Evolutionary conservation across 257 asterid genomes (phyloP), one percentile per base, ranked within the genome.

Genomic region (Solanum gandarillasii): DNA sequence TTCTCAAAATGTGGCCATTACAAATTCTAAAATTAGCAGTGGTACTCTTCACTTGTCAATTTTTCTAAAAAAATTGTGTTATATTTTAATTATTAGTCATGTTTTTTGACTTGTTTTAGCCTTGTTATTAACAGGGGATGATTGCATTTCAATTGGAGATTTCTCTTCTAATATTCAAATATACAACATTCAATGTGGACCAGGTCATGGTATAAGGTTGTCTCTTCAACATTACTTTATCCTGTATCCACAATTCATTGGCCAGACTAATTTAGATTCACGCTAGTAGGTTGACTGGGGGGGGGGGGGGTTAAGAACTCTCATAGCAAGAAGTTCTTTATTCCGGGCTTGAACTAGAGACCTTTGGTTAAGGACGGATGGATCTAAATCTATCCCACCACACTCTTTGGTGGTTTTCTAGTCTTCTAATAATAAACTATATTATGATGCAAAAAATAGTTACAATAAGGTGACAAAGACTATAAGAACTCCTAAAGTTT

Each of bases 191-290:
- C 67, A 81, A 23, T 95, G 99, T 85, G 97, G 97, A 87, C 96
- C 96, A 78, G 99, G 98, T 82, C 98, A 96, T 90, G 99, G 99
- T 85, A 93, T 95, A 4, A 95, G 99, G 98, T 94, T 70, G 11
- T 55, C 5, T 86, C 41, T 27, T 73, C 29, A 38, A 16, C 12
- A 41, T 38, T 85, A 70, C 36, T 20, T 35, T 39, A n/a, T 75
- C 21, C 0, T n/a, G 58, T 38, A 5, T 38, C 35, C 12, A 7
- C 83, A 12, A 39, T 13, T 2, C 60, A 76, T 4, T 76, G 7
- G 0, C 35, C n/a, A 13, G 7, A 76, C 35, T 76, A 76, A 76
- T 76, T 25, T 5, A 38, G 35, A 76, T 39, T 12, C 1, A 0
- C 0, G 13, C n/a, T 2, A 21, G 4, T 76, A n/a, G 23, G 35